Evolutionary conservation across 2,329 filamentous ascomycete species (phyloP).

Genomic region (Hymenotorrendiella dingleyae): DNA sequence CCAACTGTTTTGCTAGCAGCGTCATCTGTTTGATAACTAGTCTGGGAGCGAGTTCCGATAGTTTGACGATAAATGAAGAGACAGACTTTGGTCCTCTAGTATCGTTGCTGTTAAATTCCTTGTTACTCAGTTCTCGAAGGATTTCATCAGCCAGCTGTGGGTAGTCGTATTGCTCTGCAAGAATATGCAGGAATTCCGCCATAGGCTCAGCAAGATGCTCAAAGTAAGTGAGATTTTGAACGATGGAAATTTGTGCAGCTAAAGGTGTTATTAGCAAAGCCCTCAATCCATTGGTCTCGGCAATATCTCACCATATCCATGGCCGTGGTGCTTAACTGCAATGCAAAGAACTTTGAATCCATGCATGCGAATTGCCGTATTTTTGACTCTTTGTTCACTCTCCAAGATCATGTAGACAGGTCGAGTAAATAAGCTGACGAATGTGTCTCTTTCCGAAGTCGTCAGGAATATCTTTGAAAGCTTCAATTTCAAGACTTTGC

Average conservation of each 20-base stretch:
- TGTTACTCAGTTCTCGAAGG: constrained; percentile 88
- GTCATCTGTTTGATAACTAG: constrained; percentile 98
- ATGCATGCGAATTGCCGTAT: constrained; percentile 86
- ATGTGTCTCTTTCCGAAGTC: constrained; percentile 92
- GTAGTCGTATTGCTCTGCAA: constrained; percentile 96
- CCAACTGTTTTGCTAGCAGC: constrained; percentile 85
- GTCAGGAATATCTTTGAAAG: constrained; percentile 90
- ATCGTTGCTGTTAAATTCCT: constrained; percentile 97
- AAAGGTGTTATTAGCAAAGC: constrained; percentile 28
- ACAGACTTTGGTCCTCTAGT: constrained; percentile 93
- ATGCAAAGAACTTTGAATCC: constrained; percentile 96
- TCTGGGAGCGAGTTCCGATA: constrained; percentile 86
- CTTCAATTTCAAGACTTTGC: constrained; percentile 81
- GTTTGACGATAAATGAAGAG: constrained; percentile 84
- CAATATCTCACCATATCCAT: constrained; percentile 73
- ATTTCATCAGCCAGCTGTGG: constrained; percentile 92
- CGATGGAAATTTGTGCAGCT: constrained; percentile 96
- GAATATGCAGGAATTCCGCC: constrained; percentile 95
- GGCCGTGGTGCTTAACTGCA: constrained; percentile 94
- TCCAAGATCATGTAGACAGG: constrained; percentile 92
- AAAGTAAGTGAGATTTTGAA: constrained; percentile 96
- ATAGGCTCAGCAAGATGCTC: constrained; percentile 98
- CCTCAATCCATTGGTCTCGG: constrained; percentile 2
- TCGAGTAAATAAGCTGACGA: constrained; percentile 84
- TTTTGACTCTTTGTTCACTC: constrained; percentile 88